A percentile compares a stretch with the other conserved stretches of the same genome.
phyloP scores from a whole-genome alignment of 176 grass and related monocot species.

The Carex littledalei region DNA sequence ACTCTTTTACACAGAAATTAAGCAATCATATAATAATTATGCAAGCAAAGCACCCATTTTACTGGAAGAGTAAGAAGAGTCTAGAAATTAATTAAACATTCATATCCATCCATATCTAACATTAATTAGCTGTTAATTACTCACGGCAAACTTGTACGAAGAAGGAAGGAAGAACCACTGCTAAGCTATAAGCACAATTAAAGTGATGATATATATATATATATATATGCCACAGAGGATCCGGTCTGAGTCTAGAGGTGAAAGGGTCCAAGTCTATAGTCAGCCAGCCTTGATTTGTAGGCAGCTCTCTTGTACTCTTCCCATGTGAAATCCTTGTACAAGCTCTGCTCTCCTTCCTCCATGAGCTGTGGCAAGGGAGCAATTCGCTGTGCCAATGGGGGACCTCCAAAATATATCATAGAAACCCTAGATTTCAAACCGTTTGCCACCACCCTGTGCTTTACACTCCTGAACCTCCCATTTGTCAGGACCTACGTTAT shows the following conservation, averaged over 20 bases:
- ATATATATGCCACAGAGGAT: not conserved
- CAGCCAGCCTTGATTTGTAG: conserved; percentile 88
- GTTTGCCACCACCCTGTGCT: conserved; percentile 89
- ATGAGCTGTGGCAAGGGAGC: conserved; percentile 77
- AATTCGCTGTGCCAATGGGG: conserved; percentile 59
- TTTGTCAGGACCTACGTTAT: conserved; percentile 69
- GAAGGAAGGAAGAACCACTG: not conserved
- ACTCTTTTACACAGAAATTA: conserved; percentile 8
- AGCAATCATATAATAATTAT: not conserved
- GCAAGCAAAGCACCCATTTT: not conserved
- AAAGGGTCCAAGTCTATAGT: conserved; percentile 81
- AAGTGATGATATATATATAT: not conserved
- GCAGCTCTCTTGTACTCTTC: conserved; percentile 96
- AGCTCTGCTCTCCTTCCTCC: conserved; percentile 64
- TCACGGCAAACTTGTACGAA: not conserved
- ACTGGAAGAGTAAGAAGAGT: not conserved
- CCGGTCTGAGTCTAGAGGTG: conserved; percentile 27
- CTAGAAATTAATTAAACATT: not conserved
- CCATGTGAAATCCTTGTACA: conserved; percentile 98
- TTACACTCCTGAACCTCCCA: conserved; percentile 90
- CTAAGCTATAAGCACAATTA: not conserved
- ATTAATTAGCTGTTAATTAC: not conserved
- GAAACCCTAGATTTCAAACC: conserved; percentile 85
- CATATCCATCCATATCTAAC: not conserved
- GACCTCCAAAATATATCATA: conserved; percentile 89